phyloP scores from a whole-genome alignment of 2,329 filamentous ascomycete species.

The Phaeosphaeriaceae sp. region DNA sequence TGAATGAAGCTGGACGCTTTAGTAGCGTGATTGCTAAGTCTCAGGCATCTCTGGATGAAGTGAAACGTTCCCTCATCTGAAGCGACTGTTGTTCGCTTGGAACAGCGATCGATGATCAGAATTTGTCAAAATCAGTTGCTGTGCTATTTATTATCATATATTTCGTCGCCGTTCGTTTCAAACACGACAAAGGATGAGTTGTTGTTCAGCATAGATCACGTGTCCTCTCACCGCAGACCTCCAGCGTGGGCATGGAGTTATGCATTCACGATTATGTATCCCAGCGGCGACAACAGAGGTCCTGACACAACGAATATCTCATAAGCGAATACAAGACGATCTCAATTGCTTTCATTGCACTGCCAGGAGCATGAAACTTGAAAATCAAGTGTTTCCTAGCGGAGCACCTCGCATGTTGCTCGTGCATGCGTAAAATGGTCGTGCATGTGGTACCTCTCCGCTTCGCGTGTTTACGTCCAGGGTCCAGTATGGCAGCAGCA shows the following conservation, averaged over 20 bases:
- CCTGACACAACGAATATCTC: background rate
- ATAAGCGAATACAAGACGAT: background rate
- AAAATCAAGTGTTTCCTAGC: background rate
- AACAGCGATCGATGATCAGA: too few species aligned
- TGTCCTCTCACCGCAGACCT: background rate
- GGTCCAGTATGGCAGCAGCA: slow-evolving; percentile 1
- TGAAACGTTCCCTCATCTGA: background rate
- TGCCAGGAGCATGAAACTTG: background rate
- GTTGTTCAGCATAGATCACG: background rate
- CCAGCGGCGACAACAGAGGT: background rate
- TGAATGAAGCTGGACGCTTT: background rate
- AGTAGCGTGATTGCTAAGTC: background rate
- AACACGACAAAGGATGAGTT: too few species aligned
- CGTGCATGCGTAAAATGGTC: background rate
- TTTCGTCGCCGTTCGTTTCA: too few species aligned
- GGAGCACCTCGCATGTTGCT: background rate
- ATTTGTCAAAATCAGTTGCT: too few species aligned
- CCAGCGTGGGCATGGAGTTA: too few species aligned
- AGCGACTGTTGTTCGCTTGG: too few species aligned
- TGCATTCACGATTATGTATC: background rate
- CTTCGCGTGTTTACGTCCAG: background rate
- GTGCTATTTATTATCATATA: too few species aligned
- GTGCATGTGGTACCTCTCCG: background rate
- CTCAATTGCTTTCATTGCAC: background rate
- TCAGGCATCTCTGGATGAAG: background rate